Percentiles rank a stretch among this genome's conserved stretches.
Conservation (phyloP, 306 rosid species). For the Cotoneaster glaucophyllus region DNA sequence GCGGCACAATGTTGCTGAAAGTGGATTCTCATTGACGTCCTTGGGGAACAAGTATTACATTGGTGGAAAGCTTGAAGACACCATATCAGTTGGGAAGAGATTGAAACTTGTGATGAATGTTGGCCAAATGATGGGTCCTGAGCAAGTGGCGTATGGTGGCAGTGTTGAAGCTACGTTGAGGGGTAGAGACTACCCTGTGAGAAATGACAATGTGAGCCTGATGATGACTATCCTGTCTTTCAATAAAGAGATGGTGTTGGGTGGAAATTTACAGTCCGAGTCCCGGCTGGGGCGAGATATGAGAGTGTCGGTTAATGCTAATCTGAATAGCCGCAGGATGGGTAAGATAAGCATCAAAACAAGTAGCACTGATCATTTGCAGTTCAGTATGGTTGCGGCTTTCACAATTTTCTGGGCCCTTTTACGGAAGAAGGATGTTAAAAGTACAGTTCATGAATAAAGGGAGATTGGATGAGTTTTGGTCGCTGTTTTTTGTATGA, state of each 20-base stretch:
- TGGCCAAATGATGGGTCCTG: constrained; percentile 63
- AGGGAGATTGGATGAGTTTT: constrained; percentile 23
- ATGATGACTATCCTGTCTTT: constrained; percentile 63
- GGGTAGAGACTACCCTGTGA: constrained; percentile 80
- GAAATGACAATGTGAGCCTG: constrained; percentile 59
- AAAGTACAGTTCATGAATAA: constrained; percentile 20
- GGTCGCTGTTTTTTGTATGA: constrained; percentile 11
- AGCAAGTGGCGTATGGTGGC: constrained; percentile 79
- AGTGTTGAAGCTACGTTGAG: constrained; percentile 63
- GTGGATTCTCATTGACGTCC: constrained; percentile 80
- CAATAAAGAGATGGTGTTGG: constrained; percentile 70
- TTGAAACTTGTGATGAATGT: constrained; percentile 62
- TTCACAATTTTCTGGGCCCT: constrained; percentile 60
- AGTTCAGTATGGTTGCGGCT: constrained; percentile 57
- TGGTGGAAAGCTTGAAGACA: constrained; percentile 89
- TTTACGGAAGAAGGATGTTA: constrained; percentile 30
- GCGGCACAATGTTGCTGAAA: constrained; percentile 56
- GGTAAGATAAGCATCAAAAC: constrained; percentile 69
- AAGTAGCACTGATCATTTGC: constrained; percentile 81
- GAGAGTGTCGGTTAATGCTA: constrained; percentile 59
- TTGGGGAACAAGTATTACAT: constrained; percentile 53
- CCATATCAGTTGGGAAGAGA: constrained; percentile 69
- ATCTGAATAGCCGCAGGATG: constrained; percentile 82
- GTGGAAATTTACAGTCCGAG: constrained; percentile 73
- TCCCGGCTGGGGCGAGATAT: constrained; percentile 56